Evolutionary conservation across 177 flowering plant genomes (phyloP).

Genomic region (Vitis hybrid): DNA sequence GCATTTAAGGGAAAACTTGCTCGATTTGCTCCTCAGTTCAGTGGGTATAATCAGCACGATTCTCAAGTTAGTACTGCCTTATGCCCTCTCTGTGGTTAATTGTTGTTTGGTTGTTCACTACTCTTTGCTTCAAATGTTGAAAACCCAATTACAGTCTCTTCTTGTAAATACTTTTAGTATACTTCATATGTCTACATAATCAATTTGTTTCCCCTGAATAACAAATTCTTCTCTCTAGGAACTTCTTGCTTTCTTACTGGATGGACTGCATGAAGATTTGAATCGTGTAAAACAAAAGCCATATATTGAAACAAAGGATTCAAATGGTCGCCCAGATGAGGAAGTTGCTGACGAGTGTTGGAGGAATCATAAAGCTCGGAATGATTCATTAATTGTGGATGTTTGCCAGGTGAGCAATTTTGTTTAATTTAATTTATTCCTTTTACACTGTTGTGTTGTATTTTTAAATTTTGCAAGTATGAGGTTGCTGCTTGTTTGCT

Average conservation of each 20-base stretch:
- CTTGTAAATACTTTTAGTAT: background rate
- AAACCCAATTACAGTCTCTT: background rate
- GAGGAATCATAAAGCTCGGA: conserved; percentile 91
- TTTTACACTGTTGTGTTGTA: no score
- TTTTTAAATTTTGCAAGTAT: no score
- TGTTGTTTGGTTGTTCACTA: conserved; percentile 1
- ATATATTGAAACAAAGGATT: conserved; percentile 86
- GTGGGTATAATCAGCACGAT: conserved; percentile 95
- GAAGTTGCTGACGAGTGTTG: conserved; percentile 91
- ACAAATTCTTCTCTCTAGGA: conserved; percentile 41
- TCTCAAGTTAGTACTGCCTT: conserved; percentile 58
- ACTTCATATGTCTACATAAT: background rate
- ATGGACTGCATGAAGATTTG: conserved; percentile 98
- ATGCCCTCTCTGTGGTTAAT: background rate
- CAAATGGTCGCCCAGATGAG: conserved; percentile 81
- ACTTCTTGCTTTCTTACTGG: conserved; percentile 91
- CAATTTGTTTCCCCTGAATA: conserved; percentile 1
- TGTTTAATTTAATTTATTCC: background rate
- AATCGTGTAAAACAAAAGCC: conserved; percentile 96
- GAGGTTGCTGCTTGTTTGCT: no score
- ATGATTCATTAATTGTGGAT: conserved; percentile 96
- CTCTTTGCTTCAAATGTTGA: background rate
- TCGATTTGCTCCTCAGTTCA: conserved; percentile 88
- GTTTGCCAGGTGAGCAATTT: conserved; percentile 70
- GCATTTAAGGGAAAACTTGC: conserved; percentile 73